Conservation (phyloP, 345 rosid species). For the Abelmoschus esculentus region DNA sequence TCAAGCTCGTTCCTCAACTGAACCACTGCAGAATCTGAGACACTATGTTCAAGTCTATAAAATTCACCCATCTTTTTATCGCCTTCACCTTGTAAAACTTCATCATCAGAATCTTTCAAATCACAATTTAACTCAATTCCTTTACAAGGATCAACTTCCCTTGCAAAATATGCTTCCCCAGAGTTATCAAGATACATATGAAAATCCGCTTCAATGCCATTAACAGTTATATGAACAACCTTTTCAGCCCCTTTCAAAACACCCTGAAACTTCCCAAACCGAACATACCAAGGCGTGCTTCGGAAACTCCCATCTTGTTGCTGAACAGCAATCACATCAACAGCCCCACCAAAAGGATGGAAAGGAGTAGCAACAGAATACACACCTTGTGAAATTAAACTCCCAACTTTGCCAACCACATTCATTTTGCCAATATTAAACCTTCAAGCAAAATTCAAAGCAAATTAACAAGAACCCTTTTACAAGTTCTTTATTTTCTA, state of each 20-base stretch:
- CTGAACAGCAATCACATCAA: slow-evolving; percentile 88
- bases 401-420: slow-evolving; percentile 85
- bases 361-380: slow-evolving; percentile 91
- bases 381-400: slow-evolving; percentile 76
- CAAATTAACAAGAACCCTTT: slow-evolving; percentile 9
- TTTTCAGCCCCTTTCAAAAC: slow-evolving; percentile 85
- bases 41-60: slow-evolving; percentile 53
- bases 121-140: slow-evolving; percentile 20
- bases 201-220: slow-evolving; percentile 69
- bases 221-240: slow-evolving; percentile 63
- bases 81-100: slow-evolving; percentile 16
- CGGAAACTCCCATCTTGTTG: slow-evolving; percentile 78
- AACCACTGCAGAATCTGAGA: slow-evolving; percentile 51
- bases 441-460: background rate
- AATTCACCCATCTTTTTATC: slow-evolving; percentile 17
- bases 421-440: slow-evolving; percentile 47
- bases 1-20: slow-evolving; percentile 34
- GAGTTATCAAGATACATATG: slow-evolving; percentile 92
- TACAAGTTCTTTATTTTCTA: background rate
- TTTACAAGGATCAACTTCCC: slow-evolving; percentile 50
- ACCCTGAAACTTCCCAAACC: slow-evolving; percentile 94
- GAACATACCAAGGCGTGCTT: slow-evolving; percentile 90
- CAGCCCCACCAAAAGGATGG: slow-evolving; percentile 96
- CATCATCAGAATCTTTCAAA: slow-evolving; percentile 16
- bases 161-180: slow-evolving; percentile 82